Evolutionary conservation across 768 basidiomycete genomes (phyloP).

Genomic region (Asterophora parasitica): DNA sequence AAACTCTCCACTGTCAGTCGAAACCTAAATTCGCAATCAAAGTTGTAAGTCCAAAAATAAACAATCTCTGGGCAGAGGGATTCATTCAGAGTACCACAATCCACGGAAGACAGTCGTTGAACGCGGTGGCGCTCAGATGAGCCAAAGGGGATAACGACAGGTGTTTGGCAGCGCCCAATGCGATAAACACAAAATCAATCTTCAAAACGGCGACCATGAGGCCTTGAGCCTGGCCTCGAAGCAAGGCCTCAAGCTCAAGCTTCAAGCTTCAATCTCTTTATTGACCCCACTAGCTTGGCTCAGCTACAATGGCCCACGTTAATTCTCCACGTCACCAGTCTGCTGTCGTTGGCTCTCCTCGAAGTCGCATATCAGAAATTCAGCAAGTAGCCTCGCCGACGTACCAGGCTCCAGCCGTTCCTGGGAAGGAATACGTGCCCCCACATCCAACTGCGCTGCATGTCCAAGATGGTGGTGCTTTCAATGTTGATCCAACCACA

Average conservation of each 20-base stretch:
- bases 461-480: slow-evolving; percentile 9
- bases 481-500: slow-evolving; percentile 11
- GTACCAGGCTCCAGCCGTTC: background rate
- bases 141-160: too few species aligned
- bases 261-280: background rate
- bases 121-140: too few species aligned
- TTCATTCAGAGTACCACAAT: too few species aligned
- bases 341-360: slow-evolving; percentile 1
- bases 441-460: slow-evolving; percentile 6
- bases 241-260: too few species aligned
- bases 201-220: slow-evolving; percentile 1
- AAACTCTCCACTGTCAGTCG: background rate
- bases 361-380: background rate
- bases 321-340: slow-evolving; percentile 3
- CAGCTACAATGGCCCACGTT: background rate
- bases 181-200: background rate
- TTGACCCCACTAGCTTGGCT: background rate
- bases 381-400: background rate
- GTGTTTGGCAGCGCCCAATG: slow-evolving; percentile 3
- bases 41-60: too few species aligned
- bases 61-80: too few species aligned
- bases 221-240: too few species aligned
- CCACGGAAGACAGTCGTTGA: too few species aligned
- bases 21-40: background rate
- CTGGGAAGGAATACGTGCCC: slow-evolving; percentile 1